A percentile compares a stretch with the other conserved stretches of the same genome.
Evolutionary conservation across 352 stramenopile species (phyloP).

Genomic region (Phytopythium delawarense): DNA sequence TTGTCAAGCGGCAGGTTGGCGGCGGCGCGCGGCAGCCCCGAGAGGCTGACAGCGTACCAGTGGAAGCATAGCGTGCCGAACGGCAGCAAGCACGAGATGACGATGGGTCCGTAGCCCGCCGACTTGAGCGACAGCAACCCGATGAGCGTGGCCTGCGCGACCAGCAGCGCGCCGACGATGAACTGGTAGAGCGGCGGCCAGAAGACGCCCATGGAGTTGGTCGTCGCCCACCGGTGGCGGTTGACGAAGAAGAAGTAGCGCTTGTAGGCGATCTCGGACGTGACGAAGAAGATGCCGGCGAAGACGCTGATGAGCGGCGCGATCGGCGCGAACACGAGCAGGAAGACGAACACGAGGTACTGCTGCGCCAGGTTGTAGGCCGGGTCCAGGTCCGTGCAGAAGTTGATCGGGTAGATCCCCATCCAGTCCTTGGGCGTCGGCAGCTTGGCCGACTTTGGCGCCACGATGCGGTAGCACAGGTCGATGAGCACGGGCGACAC

Average conservation of each 20-base stretch:
- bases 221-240: conserved; percentile 44
- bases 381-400: conserved; percentile 45
- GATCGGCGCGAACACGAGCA: conserved; percentile 69
- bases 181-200: conserved; percentile 71
- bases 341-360: conserved; percentile 70
- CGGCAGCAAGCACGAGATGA: conserved; percentile 37
- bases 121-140: conserved; percentile 65
- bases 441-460: conserved; percentile 48
- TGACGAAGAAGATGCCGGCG: conserved; percentile 57
- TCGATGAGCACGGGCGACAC: conserved; percentile 43
- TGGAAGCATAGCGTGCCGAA: conserved; percentile 59
- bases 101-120: conserved; percentile 37
- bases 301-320: conserved; percentile 67
- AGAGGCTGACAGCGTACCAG: conserved; percentile 56
- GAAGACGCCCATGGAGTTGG: conserved; percentile 58
- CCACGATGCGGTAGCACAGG: conserved; percentile 36
- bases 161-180: conserved; percentile 52
- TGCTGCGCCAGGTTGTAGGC: conserved; percentile 58
- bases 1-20: conserved; percentile 57
- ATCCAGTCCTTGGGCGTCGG: conserved; percentile 47
- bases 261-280: conserved; percentile 66
- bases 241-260: conserved; percentile 70
- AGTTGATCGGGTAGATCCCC: conserved; percentile 49
- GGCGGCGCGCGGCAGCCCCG: conserved; percentile 36
- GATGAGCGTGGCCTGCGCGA: conserved; percentile 61